phyloP scores from a whole-genome alignment of 805 yeast genomes.

The Debaryomyces castellii region DNA sequence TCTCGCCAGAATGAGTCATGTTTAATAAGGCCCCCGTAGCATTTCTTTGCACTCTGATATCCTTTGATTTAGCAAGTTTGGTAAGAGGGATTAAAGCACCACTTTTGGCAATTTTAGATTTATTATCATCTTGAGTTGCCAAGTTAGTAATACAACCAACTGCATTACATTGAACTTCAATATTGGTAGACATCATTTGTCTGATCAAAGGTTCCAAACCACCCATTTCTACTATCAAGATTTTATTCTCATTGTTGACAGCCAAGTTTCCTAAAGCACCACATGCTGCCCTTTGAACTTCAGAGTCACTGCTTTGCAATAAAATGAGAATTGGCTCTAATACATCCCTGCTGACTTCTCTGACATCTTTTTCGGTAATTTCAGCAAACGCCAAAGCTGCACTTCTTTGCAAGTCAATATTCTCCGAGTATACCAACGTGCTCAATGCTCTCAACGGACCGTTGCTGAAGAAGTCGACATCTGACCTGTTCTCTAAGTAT shows the following conservation, averaged over 20 bases:
- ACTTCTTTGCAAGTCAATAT: slow-evolving; percentile 90
- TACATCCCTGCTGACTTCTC: slow-evolving; percentile 87
- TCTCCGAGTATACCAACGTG: slow-evolving; percentile 91
- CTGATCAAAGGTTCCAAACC: slow-evolving; percentile 94
- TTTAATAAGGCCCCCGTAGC: slow-evolving; percentile 97
- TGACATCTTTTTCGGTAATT: slow-evolving; percentile 93
- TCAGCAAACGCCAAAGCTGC: slow-evolving; percentile 99
- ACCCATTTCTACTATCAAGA: slow-evolving; percentile 95
- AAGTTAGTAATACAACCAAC: slow-evolving; percentile 98
- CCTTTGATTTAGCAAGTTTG: slow-evolving; percentile 89
- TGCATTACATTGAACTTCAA: slow-evolving; percentile 98
- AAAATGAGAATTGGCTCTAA: slow-evolving; percentile 89
- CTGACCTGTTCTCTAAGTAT: slow-evolving; percentile 82
- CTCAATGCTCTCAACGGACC: slow-evolving; percentile 88
- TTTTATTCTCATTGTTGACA: slow-evolving; percentile 91
- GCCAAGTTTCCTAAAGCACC: slow-evolving; percentile 99
- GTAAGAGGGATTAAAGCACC: slow-evolving; percentile 96
- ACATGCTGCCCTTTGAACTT: slow-evolving; percentile 97
- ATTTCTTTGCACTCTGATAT: slow-evolving; percentile 94
- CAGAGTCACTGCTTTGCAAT: slow-evolving; percentile 83
- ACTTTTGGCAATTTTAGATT: slow-evolving; percentile 90
- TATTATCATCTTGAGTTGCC: slow-evolving; percentile 97
- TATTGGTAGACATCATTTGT: slow-evolving; percentile 96
- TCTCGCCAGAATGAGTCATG: slow-evolving; percentile 97
- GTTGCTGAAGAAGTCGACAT: slow-evolving; percentile 84